Evolutionary conservation across 106 monocot species (phyloP).

Genomic region (Dendrobium catenatum): DNA sequence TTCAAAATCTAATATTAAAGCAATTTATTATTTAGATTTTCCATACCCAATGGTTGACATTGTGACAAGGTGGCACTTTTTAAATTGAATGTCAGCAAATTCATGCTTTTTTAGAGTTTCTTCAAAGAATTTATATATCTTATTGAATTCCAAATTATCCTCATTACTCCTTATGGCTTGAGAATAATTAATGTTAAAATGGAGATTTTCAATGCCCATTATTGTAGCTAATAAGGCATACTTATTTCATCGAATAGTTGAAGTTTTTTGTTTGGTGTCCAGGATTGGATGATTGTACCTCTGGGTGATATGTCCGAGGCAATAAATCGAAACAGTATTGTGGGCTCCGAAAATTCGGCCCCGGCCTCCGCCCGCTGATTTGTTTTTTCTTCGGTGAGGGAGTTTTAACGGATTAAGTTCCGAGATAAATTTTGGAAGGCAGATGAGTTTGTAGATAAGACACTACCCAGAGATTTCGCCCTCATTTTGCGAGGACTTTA

Average conservation of each 20-base stretch:
- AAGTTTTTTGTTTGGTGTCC: not conserved
- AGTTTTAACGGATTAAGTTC: too few relatives aligned
- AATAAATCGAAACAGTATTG: not conserved
- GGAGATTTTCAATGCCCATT: not conserved
- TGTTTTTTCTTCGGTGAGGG: too few relatives aligned
- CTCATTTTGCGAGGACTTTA: too few relatives aligned
- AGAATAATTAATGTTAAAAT: not conserved
- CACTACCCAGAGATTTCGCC: too few relatives aligned
- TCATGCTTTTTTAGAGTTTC: not conserved
- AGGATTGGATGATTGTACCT: slow-evolving; percentile 61
- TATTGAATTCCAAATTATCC: not conserved
- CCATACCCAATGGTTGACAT: not conserved
- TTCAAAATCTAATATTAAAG: not conserved
- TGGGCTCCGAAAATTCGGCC: too few relatives aligned
- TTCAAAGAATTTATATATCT: not conserved
- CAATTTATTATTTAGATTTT: not conserved
- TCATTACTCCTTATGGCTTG: not conserved
- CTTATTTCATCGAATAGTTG: not conserved
- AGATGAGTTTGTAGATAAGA: too few relatives aligned
- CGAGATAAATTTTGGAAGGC: too few relatives aligned
- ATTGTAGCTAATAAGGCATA: not conserved
- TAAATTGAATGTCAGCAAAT: not conserved
- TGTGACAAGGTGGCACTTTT: not conserved
- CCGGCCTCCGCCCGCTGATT: too few relatives aligned
- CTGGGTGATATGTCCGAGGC: slow-evolving; percentile 34